These are phyloP conservation scores for Cordia subcordata DNA, from an alignment of 257 asterid genomes.

Conservation along the genomic window DNA sequence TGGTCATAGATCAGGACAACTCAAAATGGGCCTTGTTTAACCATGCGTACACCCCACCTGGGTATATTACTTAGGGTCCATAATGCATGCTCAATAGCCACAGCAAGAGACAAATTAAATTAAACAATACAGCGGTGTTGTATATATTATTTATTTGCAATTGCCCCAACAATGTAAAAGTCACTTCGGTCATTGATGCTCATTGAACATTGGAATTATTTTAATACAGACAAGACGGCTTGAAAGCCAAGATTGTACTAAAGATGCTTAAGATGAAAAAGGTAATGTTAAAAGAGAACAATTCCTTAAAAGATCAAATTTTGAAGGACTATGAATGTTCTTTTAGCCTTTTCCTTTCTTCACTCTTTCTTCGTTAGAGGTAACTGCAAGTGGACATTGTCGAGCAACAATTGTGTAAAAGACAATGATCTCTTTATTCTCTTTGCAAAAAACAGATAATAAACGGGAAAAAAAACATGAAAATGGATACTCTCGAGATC, in stretches of 20 bases:
- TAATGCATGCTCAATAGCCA: not conserved
- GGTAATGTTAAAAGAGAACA: not conserved
- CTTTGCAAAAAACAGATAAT: no score
- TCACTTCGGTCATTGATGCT: no score
- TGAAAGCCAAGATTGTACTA: conserved; percentile 1
- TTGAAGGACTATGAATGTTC: not conserved
- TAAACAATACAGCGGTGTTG: not conserved
- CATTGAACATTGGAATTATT: no score
- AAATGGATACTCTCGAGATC: no score
- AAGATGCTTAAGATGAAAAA: not conserved
- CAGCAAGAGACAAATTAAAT: not conserved
- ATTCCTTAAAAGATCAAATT: not conserved
- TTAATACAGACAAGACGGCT: not conserved
- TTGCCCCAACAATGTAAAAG: no score
- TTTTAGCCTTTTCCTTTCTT: not conserved
- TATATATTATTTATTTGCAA: not conserved
- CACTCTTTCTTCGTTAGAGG: not conserved
- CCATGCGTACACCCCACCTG: not conserved
- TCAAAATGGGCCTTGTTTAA: conserved; percentile 13
- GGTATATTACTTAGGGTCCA: no score
- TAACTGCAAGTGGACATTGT: no score
- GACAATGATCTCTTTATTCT: no score
- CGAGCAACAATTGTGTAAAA: no score
- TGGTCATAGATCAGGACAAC: not conserved
- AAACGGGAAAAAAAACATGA: no score